Evolutionary conservation across 139 green algal species (phyloP).

Genomic region (Dunaliella primolecta): DNA sequence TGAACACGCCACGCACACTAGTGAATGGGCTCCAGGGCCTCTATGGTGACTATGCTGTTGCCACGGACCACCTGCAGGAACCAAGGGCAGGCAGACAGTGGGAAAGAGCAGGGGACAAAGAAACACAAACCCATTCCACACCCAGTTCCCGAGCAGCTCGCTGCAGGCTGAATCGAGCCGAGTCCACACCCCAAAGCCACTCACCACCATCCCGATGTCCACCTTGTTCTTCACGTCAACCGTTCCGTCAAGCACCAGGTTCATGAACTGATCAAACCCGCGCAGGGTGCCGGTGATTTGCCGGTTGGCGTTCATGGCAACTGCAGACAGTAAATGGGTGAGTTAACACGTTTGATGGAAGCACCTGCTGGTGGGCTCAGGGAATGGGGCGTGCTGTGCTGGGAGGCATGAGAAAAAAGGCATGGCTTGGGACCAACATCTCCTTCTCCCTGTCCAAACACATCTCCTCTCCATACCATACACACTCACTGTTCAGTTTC

Average conservation of each 20-base stretch:
- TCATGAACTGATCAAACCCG: slow-evolving; percentile 99
- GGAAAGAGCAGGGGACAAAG: background rate
- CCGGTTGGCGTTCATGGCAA: slow-evolving; percentile 88
- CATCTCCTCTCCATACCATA: too few relatives aligned
- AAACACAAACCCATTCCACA: background rate
- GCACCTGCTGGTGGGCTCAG: too few relatives aligned
- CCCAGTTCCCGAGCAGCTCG: background rate
- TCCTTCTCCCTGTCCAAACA: too few relatives aligned
- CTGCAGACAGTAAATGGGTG: slow-evolving; percentile 30
- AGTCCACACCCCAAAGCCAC: slow-evolving; percentile 1
- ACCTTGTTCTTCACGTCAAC: slow-evolving; percentile 88
- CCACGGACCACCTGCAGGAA: slow-evolving; percentile 87
- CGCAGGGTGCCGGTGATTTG: slow-evolving; percentile 90
- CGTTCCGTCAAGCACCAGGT: slow-evolving; percentile 94
- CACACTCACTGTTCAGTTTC: slow-evolving; percentile 73
- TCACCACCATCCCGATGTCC: slow-evolving; percentile 97
- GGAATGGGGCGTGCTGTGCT: too few relatives aligned
- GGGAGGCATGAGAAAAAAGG: background rate
- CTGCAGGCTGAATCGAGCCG: too few relatives aligned
- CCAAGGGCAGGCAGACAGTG: background rate
- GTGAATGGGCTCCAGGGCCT: slow-evolving; percentile 78
- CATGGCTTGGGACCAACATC: too few relatives aligned
- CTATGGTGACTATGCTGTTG: slow-evolving; percentile 93
- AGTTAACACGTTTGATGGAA: too few relatives aligned
- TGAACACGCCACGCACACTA: background rate